Evolutionary conservation across 352 stramenopile species (phyloP), one percentile per base, ranked within the genome.

Genomic region (Bremia lactucae): DNA sequence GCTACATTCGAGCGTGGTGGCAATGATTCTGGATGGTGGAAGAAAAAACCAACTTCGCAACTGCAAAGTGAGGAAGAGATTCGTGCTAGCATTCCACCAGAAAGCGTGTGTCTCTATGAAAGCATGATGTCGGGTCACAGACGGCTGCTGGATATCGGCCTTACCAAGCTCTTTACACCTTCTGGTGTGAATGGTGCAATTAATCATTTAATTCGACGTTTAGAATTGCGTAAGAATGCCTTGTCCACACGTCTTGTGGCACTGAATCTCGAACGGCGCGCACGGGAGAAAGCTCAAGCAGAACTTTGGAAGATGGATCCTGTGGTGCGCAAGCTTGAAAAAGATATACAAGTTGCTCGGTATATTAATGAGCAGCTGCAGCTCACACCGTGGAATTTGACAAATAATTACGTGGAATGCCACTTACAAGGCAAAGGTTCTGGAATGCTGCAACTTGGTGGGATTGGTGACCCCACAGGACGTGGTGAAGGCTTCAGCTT

Each of bases 61-160:
- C 46, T 87, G 5, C 72, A 76, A 34, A 87, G 63, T 36, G 74
- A 87, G 37, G 79, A 91, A 36, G 79, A 86, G 31, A 83, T 87
- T 31, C 67, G 71, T 14, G 70, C 69, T 2, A 85, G 59, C 31
- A 82, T 91, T 36, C 68, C 69, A 2, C 79, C 79, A 10, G 79
- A 91, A 46, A 82, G 68, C 16, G 79, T 91, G 11, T 91, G 79
- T 42, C 59, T 91, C 19, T 87, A 91, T 46, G 79, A 91, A 50
- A 89, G 73, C 25, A 88, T 88, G 76, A 91, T 91, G 79, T 76
- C 75, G 20, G 79, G 79, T n/a, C 76, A 91, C 41, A 55, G 77
- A 14, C 63, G 72, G 11, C 60, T 91, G 4, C 42, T 89, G 22
- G 79, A 91, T 54, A 84, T 83, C 43, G 79, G 76, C 11, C 29